phyloP scores from a whole-genome alignment of 768 basidiomycete genomes.

The Kwoniella sp. region DNA sequence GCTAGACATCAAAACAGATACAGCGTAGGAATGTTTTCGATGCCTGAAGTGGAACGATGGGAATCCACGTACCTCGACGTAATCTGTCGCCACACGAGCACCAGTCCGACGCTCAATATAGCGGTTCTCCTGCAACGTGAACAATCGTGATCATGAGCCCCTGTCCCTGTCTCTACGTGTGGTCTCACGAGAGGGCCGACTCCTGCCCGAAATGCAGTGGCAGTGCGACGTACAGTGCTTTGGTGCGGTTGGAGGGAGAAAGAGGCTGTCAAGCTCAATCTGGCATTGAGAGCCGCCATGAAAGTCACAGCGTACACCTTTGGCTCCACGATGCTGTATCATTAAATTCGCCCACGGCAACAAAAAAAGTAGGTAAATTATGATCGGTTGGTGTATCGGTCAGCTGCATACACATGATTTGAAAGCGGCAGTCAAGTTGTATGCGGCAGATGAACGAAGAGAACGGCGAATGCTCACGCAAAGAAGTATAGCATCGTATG shows the following conservation, averaged over 20 bases:
- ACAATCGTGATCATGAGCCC: neutral
- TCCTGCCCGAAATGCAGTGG: too few relatives aligned
- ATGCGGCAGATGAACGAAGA: neutral
- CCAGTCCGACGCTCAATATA: neutral
- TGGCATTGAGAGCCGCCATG: neutral
- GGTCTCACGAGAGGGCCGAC: too few relatives aligned
- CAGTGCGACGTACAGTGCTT: neutral
- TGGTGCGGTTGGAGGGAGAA: neutral
- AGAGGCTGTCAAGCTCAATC: neutral
- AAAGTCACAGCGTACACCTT: constrained; percentile 5
- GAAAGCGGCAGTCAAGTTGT: too few relatives aligned
- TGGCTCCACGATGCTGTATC: constrained; percentile 1
- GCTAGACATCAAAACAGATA: neutral
- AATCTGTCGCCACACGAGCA: neutral
- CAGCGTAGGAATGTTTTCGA: too few relatives aligned
- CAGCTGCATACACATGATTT: neutral
- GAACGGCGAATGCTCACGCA: neutral
- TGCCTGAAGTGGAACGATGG: too few relatives aligned
- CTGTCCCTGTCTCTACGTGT: neutral
- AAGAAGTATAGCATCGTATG: neutral
- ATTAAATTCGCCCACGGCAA: neutral
- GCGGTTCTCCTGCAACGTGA: neutral
- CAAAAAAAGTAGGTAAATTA: neutral
- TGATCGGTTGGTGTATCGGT: too few relatives aligned
- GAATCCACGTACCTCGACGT: neutral